These are phyloP conservation scores for Saccharomycopsis olivae DNA, from an alignment of 805 yeast genomes.

Conservation along the genomic window DNA sequence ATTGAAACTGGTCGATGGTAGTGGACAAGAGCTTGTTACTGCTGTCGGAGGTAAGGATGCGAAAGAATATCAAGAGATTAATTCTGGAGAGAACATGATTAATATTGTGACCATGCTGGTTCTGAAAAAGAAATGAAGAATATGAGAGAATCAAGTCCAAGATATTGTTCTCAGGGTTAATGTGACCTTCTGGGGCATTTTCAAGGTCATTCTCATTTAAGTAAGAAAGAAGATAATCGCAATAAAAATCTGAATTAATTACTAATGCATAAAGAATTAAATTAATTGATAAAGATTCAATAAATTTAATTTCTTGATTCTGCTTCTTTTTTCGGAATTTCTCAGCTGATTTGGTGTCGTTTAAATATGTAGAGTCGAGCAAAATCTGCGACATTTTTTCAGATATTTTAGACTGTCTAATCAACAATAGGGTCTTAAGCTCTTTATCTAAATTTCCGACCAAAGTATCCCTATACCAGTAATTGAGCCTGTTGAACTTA, in stretches of 20 bases:
- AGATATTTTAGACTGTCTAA: conserved; percentile 4
- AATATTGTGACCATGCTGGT: conserved; percentile 26
- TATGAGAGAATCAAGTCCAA: conserved; percentile 29
- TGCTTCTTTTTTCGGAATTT: conserved; percentile 1
- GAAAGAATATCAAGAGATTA: conserved; percentile 24
- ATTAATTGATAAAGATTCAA: conserved; percentile 15
- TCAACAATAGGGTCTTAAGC: conserved; percentile 3
- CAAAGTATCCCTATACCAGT: conserved; percentile 5
- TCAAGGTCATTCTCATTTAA: conserved; percentile 1
- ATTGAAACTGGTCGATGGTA: conserved; percentile 28
- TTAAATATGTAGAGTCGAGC: not conserved
- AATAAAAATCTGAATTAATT: conserved; percentile 4
- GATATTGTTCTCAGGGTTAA: conserved; percentile 10
- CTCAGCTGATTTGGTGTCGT: not conserved
- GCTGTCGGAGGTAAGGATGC: conserved; percentile 19
- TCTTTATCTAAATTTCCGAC: conserved; percentile 4
- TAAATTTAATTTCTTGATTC: conserved; percentile 6
- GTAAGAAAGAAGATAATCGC: conserved; percentile 3
- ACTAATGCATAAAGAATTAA: conserved; percentile 11
- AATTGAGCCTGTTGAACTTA: conserved; percentile 16
- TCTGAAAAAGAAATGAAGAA: conserved; percentile 29
- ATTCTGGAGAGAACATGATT: conserved; percentile 24
- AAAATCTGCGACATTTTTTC: conserved; percentile 1
- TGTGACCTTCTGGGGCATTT: not conserved
- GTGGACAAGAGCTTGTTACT: conserved; percentile 17